A percentile compares a stretch with the other conserved stretches of the same genome.
Conservation (phyloP, 257 asterid genomes). For the Primulina tabacum region DNA sequence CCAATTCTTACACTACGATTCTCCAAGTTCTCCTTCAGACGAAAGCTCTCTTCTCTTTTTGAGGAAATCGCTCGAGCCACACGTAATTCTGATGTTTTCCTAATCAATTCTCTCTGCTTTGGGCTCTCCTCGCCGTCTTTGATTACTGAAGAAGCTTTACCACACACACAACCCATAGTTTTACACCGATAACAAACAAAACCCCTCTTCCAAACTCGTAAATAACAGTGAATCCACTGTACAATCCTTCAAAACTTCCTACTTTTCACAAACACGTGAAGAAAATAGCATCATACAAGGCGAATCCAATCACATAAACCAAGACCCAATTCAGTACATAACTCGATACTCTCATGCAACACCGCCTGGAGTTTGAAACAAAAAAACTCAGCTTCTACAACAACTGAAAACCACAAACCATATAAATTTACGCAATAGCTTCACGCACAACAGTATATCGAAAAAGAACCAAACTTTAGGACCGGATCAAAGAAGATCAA, state of each 20-base stretch:
- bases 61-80: slow-evolving; percentile 45
- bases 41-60: slow-evolving; percentile 56
- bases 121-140: slow-evolving; percentile 55
- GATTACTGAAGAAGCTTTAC: slow-evolving; percentile 57
- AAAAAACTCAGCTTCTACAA: slow-evolving; percentile 23
- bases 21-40: slow-evolving; percentile 41
- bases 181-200: slow-evolving; percentile 17
- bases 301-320: slow-evolving; percentile 6
- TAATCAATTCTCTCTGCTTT: slow-evolving; percentile 51
- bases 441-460: neutral
- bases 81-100: slow-evolving; percentile 51
- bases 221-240: slow-evolving; percentile 27
- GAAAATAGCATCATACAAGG: slow-evolving; percentile 18
- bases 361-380: slow-evolving; percentile 19
- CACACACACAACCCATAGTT: slow-evolving; percentile 81
- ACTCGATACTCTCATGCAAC: slow-evolving; percentile 26
- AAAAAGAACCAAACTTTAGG: slow-evolving; percentile 29
- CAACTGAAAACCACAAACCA: slow-evolving; percentile 13
- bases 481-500: slow-evolving; percentile 17
- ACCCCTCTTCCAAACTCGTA: slow-evolving; percentile 27
- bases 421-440: neutral
- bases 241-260: slow-evolving; percentile 19
- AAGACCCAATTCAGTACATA: slow-evolving; percentile 26
- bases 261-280: slow-evolving; percentile 23
- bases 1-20: slow-evolving; percentile 48